Evolutionary conservation across 2,329 filamentous ascomycete genomes (phyloP).

Genomic region (Pyrenophora seminiperda): DNA sequence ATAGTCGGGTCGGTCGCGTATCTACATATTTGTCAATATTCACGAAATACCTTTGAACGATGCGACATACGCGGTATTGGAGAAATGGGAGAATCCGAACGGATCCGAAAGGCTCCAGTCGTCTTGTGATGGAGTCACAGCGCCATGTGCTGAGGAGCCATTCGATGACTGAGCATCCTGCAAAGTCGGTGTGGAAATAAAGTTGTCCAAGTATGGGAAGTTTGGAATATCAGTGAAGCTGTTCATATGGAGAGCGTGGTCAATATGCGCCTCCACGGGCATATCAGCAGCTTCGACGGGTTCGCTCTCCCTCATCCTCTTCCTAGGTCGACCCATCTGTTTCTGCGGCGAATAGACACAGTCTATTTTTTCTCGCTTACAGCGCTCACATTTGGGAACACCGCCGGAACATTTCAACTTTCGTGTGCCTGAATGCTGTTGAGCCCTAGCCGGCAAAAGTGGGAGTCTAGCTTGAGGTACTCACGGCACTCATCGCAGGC

Average conservation of each 20-base stretch:
- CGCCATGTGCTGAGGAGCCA: conserved; percentile 5
- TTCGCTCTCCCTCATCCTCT: conserved; percentile 47
- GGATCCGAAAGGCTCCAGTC: conserved; percentile 10
- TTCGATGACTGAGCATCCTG: conserved; percentile 7
- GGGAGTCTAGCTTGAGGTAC: conserved; percentile 16
- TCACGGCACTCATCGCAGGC: conserved; percentile 47
- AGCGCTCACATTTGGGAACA: conserved; percentile 51
- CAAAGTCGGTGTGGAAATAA: conserved; percentile 20
- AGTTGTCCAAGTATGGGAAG: conserved; percentile 16
- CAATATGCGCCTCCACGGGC: conserved; percentile 5
- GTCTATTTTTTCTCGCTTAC: conserved; percentile 46
- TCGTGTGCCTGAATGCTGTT: conserved; percentile 46
- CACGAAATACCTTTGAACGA: not conserved
- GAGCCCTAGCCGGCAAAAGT: conserved; percentile 3
- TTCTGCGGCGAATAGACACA: conserved; percentile 57
- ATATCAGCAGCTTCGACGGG: conserved; percentile 4
- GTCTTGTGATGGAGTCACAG: conserved; percentile 9
- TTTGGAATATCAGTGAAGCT: conserved; percentile 4
- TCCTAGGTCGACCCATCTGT: conserved; percentile 58
- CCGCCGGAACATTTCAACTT: conserved; percentile 58
- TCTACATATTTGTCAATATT: conserved; percentile 10
- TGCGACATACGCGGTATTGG: conserved; percentile 21
- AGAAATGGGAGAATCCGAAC: conserved; percentile 6
- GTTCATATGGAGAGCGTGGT: conserved; percentile 3
- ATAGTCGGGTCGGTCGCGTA: conserved; percentile 22